Conservation (phyloP, 345 rosid genomes). For the Theobroma cacao region DNA sequence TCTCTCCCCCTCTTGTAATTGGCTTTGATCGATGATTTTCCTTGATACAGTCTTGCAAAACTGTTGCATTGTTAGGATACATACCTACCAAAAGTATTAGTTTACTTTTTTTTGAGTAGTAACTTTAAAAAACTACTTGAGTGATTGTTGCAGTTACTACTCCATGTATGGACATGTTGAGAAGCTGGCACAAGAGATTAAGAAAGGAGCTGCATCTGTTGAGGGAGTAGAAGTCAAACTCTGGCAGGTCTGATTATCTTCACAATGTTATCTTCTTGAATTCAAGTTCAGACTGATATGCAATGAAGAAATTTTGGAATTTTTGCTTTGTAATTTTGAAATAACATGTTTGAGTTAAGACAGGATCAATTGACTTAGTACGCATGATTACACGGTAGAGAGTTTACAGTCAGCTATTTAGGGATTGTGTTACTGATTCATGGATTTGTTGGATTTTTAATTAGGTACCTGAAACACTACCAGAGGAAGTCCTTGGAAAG, state of each 20-base stretch:
- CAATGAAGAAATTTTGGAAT: neutral
- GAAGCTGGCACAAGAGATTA: slow-evolving; percentile 64
- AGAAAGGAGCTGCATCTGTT: slow-evolving; percentile 63
- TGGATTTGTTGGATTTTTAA: too few species aligned
- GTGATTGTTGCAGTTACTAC: slow-evolving; percentile 46
- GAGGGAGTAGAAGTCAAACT: slow-evolving; percentile 66
- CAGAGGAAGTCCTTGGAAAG: slow-evolving; percentile 63
- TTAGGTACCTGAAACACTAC: slow-evolving; percentile 59
- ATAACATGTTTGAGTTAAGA: too few species aligned
- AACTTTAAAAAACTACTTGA: neutral
- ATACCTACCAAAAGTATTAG: neutral
- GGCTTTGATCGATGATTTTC: neutral
- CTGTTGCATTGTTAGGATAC: neutral
- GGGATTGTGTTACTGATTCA: too few species aligned
- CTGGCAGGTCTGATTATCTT: slow-evolving; percentile 52
- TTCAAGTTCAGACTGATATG: neutral
- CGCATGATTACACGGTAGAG: too few species aligned
- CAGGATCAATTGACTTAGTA: too few species aligned
- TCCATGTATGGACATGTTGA: slow-evolving; percentile 78
- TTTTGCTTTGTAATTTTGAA: neutral
- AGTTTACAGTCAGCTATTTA: too few species aligned
- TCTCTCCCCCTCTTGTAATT: neutral
- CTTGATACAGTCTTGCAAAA: neutral
- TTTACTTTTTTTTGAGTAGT: too few species aligned
- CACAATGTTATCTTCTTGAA: neutral